A percentile compares a stretch with the other conserved stretches of the same genome.
Evolutionary conservation across 1,284 basidiomycete species (phyloP).

Genomic region (Xerocomus minutiporus): DNA sequence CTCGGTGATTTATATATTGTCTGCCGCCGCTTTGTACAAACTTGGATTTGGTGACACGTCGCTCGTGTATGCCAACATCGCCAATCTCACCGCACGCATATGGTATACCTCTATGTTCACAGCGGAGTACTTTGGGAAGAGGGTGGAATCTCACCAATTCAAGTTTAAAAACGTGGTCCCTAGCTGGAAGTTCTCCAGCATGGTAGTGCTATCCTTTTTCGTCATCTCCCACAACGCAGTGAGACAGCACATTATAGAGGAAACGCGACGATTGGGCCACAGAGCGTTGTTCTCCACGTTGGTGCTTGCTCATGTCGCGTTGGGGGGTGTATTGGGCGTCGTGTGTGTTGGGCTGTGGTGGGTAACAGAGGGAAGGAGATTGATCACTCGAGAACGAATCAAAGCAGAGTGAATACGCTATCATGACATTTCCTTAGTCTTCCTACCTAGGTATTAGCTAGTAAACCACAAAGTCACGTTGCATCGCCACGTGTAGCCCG

Average conservation of each 20-base stretch:
- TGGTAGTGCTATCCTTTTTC: slow-evolving; percentile 30
- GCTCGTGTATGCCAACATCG: slow-evolving; percentile 71
- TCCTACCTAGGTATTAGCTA: too few relatives aligned
- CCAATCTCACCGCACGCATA: slow-evolving; percentile 58
- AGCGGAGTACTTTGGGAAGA: slow-evolving; percentile 34
- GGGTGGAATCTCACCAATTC: slow-evolving; percentile 20
- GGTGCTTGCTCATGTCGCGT: slow-evolving; percentile 38
- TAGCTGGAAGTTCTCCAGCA: slow-evolving; percentile 29
- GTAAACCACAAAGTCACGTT: background rate
- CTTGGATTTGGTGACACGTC: slow-evolving; percentile 60
- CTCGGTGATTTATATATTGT: slow-evolving; percentile 54
- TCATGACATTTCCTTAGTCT: too few relatives aligned
- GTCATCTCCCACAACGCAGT: slow-evolving; percentile 26
- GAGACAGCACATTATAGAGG: slow-evolving; percentile 20
- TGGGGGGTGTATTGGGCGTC: slow-evolving; percentile 40
- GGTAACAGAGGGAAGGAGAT: slow-evolving; percentile 31
- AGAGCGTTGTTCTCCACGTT: slow-evolving; percentile 29
- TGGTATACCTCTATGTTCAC: slow-evolving; percentile 45
- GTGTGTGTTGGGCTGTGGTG: slow-evolving; percentile 46
- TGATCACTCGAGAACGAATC: slow-evolving; percentile 18
- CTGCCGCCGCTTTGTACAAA: slow-evolving; percentile 48
- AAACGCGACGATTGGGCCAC: slow-evolving; percentile 26
- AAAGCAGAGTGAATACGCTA: slow-evolving; percentile 21
- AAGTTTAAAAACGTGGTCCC: slow-evolving; percentile 33
- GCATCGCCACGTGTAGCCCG: slow-evolving; percentile 19